Percentiles rank a stretch among this genome's conserved stretches.
Conservation (phyloP, 2,329 filamentous ascomycete genomes). For the Pyrenochaeta sp. region DNA sequence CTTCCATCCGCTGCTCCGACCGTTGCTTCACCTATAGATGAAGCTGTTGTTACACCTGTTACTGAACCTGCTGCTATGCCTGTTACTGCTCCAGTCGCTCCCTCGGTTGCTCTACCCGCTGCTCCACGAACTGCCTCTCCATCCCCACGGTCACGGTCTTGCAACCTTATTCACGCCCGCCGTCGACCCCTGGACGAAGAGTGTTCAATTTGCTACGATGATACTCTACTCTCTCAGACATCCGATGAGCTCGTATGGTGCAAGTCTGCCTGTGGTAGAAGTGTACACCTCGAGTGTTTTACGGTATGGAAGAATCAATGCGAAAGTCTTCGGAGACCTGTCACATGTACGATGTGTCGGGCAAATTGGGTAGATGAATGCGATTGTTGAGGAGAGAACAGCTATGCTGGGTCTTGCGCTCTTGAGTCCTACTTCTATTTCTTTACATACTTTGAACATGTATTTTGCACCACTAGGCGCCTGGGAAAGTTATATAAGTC, state of each 20-base stretch:
- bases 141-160: neutral
- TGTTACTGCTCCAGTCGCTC: too few species aligned
- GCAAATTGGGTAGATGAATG: slow-evolving; percentile 11
- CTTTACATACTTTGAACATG: too few species aligned
- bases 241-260: slow-evolving; percentile 26
- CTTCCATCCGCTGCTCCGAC: neutral
- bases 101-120: neutral
- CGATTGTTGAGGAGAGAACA: neutral
- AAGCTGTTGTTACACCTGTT: too few species aligned
- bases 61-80: too few species aligned
- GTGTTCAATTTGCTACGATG: slow-evolving; percentile 33
- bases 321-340: neutral
- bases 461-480: too few species aligned
- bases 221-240: slow-evolving; percentile 5
- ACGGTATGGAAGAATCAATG: slow-evolving; percentile 14
- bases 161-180: slow-evolving; percentile 16
- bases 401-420: neutral
- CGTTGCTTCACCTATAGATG: neutral
- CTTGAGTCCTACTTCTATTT: neutral
- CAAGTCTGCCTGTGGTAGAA: slow-evolving; percentile 23
- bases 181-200: slow-evolving; percentile 22
- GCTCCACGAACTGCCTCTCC: neutral
- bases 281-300: slow-evolving; percentile 23
- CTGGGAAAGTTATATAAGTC: too few species aligned
- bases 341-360: slow-evolving; percentile 14